phyloP scores from a whole-genome alignment of 2,329 filamentous ascomycete genomes.

The Phoma sp. region DNA sequence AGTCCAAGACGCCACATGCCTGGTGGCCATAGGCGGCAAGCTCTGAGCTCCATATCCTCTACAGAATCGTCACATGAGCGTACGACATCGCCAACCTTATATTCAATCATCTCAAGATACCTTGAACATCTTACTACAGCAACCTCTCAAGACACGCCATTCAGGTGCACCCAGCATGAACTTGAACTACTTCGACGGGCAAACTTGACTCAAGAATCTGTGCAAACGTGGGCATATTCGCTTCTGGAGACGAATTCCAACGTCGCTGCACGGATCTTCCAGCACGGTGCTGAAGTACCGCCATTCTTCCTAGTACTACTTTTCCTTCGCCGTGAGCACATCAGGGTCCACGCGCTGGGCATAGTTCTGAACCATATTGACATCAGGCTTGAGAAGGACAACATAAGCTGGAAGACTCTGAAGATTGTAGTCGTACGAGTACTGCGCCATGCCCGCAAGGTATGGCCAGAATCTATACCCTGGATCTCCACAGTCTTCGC shows the following conservation, averaged over 20 bases:
- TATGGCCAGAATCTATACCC: constrained; percentile 42
- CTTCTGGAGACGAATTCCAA: constrained; percentile 27
- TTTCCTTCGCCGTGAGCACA: constrained; percentile 39
- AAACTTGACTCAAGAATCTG: constrained; percentile 23
- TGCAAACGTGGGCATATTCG: constrained; percentile 35
- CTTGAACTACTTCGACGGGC: constrained; percentile 22
- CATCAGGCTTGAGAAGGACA: constrained; percentile 19
- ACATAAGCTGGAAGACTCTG: constrained; percentile 31
- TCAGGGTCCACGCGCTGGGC: constrained; percentile 29
- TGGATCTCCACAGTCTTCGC: constrained; percentile 40
- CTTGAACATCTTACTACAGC: constrained; percentile 22
- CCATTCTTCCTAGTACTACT: constrained; percentile 43
- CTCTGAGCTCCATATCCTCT: not conserved
- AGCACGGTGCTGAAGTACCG: constrained; percentile 15
- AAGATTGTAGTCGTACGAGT: constrained; percentile 35
- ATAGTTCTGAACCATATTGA: constrained; percentile 35
- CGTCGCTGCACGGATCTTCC: constrained; percentile 29
- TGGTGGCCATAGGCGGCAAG: constrained; percentile 1
- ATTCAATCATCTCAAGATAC: constrained; percentile 38
- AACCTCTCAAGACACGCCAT: constrained; percentile 9
- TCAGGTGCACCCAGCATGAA: constrained; percentile 28
- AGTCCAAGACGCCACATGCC: constrained; percentile 4
- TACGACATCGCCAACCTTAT: constrained; percentile 23
- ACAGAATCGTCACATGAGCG: not conserved
- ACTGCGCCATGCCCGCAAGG: constrained; percentile 38